Base-by-base conservation (phyloP, 352 stramenopile species). In the Phytopythium chamaehyphon region DNA sequence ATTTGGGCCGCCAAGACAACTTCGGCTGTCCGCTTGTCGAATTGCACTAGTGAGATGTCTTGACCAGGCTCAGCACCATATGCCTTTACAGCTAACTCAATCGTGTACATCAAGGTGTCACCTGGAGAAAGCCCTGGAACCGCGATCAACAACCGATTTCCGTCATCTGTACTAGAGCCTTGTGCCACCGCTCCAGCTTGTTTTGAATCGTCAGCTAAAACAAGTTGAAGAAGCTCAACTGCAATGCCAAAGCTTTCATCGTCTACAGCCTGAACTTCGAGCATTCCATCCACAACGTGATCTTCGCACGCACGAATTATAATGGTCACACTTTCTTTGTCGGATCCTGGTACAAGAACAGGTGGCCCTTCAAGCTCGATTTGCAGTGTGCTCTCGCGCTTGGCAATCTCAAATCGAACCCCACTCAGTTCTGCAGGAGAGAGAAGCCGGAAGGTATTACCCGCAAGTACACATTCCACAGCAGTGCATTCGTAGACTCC, bases 381-480 rank as follows among this genome's bases (percentile, higher is more conserved):
- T 23, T 64, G 56, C 11, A 87, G 53, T 1, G 75, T 85, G 43
- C 73, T 89, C 57, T 84, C 68, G 37, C 71, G 71, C 8, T 57
- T 55, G 19, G 64, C 62, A 40, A 92, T 75, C 42, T 71, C 59
- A 43, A 92, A 88, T 12, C 24, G 47, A 19, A 73, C 62, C 1
- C 62, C 37, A 26, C 53, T 49, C 28, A 84, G 47, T 6, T 70
- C 66, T 8, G 42, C 38, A 2, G 50, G 36, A 23, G 61, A 59
- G 39, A 86, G 51, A 18, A 91, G 59, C 9, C 51, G 55, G 40
- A 91, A 87, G 2, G 68, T 64, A 23, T 65, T 80, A 7, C 75
- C 76, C 3, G 73, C 75, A 6, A 91, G 51, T 0, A 77, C 54
- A 38, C 80, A 88, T 39, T 86, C 75, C 15, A 88, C 61, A 7